Conservation (phyloP, 2,329 filamentous ascomycete species). For the Triangularia verruculosa region DNA sequence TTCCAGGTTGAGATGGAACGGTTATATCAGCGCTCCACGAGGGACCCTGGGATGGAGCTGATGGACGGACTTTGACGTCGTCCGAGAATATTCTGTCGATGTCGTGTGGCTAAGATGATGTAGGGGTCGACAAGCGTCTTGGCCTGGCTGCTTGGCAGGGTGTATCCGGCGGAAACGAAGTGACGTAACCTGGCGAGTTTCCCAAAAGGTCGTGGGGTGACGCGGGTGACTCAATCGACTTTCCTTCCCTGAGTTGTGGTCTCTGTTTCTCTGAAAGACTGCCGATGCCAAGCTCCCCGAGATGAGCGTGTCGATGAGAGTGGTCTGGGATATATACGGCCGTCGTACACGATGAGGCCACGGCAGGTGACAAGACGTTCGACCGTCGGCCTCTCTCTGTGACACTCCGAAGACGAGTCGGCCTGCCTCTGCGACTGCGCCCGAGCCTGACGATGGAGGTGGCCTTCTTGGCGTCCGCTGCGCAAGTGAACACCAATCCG, state of each 20-base stretch:
- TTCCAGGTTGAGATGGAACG: neutral
- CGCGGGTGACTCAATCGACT: slow-evolving; percentile 16
- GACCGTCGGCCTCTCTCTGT: neutral
- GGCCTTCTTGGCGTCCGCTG: neutral
- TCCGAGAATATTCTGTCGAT: neutral
- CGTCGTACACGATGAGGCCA: slow-evolving; percentile 1
- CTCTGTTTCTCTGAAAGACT: too few relatives aligned
- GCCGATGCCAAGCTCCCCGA: slow-evolving; percentile 14
- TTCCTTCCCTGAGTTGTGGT: slow-evolving; percentile 6
- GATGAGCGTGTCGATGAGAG: slow-evolving; percentile 1
- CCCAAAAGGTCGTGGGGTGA: slow-evolving; percentile 15
- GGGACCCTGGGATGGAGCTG: neutral
- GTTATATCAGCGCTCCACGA: neutral
- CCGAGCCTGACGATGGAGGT: neutral
- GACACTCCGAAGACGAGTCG: neutral
- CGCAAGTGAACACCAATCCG: neutral
- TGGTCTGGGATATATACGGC: slow-evolving; percentile 7
- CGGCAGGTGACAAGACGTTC: slow-evolving; percentile 11
- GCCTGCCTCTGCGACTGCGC: neutral
- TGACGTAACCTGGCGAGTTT: slow-evolving; percentile 19
- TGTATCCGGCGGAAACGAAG: slow-evolving; percentile 7
- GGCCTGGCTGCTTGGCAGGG: slow-evolving; percentile 4
- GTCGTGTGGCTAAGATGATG: slow-evolving; percentile 1
- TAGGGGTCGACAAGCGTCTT: slow-evolving; percentile 6
- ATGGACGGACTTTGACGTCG: neutral